Conservation (phyloP, 345 rosid species). For the Dipteronia dyeriana region DNA sequence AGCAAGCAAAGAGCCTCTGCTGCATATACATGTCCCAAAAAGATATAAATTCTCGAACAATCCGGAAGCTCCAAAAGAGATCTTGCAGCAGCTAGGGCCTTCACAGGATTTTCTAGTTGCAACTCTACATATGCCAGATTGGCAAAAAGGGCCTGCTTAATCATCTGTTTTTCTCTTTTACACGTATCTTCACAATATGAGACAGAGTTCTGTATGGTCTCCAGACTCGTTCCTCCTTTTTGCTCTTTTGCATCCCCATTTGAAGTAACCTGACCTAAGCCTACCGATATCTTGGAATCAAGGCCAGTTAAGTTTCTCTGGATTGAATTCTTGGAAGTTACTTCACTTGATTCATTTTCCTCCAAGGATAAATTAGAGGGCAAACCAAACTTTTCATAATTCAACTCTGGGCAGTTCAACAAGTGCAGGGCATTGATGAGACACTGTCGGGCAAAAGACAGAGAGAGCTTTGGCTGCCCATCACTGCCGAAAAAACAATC, state of each 20-base stretch:
- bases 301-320: constrained; percentile 36
- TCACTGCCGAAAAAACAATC: constrained; percentile 37
- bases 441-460: constrained; percentile 79
- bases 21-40: constrained; percentile 79
- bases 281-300: constrained; percentile 43
- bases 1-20: constrained; percentile 96
- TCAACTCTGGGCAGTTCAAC: constrained; percentile 48
- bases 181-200: constrained; percentile 49
- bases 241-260: constrained; percentile 79
- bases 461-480: constrained; percentile 68
- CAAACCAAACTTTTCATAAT: constrained; percentile 39
- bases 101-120: constrained; percentile 82
- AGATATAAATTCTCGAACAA: constrained; percentile 70
- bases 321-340: constrained; percentile 35
- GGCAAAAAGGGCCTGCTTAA: constrained; percentile 78
- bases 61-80: constrained; percentile 70
- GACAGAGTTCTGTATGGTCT: constrained; percentile 61
- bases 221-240: constrained; percentile 71
- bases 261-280: constrained; percentile 51
- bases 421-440: constrained; percentile 76
- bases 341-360: constrained; percentile 51
- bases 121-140: constrained; percentile 81
- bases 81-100: constrained; percentile 66
- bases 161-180: constrained; percentile 56
- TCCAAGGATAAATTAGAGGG: constrained; percentile 44